Conservation (phyloP, 75 land plant species). For the Chamaecyparis obtusa region DNA sequence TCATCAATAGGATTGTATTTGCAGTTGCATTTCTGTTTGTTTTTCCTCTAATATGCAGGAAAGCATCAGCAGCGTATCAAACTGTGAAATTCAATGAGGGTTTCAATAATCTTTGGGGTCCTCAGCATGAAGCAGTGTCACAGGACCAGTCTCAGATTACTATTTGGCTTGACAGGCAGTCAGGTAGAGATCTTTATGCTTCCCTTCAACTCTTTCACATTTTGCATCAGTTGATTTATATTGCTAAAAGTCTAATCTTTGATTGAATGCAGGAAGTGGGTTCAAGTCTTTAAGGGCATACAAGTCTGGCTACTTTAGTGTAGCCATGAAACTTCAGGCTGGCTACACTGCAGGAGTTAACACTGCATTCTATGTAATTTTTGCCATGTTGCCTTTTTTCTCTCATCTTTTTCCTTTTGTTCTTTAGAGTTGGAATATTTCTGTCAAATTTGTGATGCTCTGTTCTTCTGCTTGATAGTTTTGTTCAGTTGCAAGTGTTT, state of each 20-base stretch:
- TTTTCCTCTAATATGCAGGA: neutral
- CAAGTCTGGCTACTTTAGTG: constrained; percentile 60
- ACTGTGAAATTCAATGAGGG: constrained; percentile 41
- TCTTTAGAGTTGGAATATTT: neutral
- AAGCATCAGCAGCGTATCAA: neutral
- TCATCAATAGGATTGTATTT: too few species aligned
- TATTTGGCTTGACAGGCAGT: constrained; percentile 66
- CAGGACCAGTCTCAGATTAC: constrained; percentile 37
- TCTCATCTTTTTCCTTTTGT: neutral
- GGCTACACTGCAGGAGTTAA: constrained; percentile 83
- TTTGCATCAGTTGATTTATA: neutral
- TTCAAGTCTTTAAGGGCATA: constrained; percentile 57
- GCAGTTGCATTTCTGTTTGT: neutral
- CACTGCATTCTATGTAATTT: constrained; percentile 65
- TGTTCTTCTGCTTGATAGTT: neutral
- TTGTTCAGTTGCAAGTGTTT: neutral
- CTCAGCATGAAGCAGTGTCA: constrained; percentile 47
- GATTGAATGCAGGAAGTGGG: constrained; percentile 57
- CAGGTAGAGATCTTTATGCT: constrained; percentile 30
- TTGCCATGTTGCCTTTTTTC: neutral
- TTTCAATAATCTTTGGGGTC: constrained; percentile 59
- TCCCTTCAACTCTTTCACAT: neutral
- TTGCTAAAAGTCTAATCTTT: neutral
- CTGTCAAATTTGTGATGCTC: neutral
- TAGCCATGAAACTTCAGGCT: constrained; percentile 65